Evolutionary conservation across 78 protist species (phyloP), one percentile per base, ranked within the genome.

Genomic region (Ministeria vibrans): DNA sequence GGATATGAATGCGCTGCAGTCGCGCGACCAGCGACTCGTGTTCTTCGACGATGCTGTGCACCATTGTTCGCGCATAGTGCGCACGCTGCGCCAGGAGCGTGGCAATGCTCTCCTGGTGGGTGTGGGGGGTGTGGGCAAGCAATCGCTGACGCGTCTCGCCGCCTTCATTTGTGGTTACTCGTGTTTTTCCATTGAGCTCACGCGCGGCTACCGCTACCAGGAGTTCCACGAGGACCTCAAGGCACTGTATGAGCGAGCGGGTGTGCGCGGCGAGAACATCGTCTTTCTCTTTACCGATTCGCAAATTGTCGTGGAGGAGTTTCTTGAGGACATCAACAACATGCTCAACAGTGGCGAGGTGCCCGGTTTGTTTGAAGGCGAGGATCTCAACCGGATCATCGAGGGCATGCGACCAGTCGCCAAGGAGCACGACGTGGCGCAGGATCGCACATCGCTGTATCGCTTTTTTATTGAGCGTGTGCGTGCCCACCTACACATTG

Each of bases 91-190:
- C 15, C 94, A 81, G 71, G 90, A 92, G 18, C 77, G 61, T 45
- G 96, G 97, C 75, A 90, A 97, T 53, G 88, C 90, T 0, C 75
- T 97, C 71, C 86, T 97, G 46, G 89, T 97, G 4, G 99, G 99
- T 30, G 92, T 94, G 34, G 91, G 94, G 3, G 99, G 99, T 25
- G 77, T 92, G 7, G 99, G 99, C 22, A 83, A 95, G 49, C 86
- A 82, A 55, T 73, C 92, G 4, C 80, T 97, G 32, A 81, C 97
- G 9, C 76, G 97, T 34, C 87, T 97, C 15, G 96, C 94, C 0
- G 83, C 94, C 11, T 85, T 44, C 75, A 76, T 87, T n/a, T 46
- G 84, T 13, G 92, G 88, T 38, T 72, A 34, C 72, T 38, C 68
- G 23, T 51, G 87, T 39, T 66, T 83, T 55, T 49, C 62, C 13